Evolutionary conservation across 176 grass and related monocot species (phyloP).

Genomic region (Oryza officinalis): DNA sequence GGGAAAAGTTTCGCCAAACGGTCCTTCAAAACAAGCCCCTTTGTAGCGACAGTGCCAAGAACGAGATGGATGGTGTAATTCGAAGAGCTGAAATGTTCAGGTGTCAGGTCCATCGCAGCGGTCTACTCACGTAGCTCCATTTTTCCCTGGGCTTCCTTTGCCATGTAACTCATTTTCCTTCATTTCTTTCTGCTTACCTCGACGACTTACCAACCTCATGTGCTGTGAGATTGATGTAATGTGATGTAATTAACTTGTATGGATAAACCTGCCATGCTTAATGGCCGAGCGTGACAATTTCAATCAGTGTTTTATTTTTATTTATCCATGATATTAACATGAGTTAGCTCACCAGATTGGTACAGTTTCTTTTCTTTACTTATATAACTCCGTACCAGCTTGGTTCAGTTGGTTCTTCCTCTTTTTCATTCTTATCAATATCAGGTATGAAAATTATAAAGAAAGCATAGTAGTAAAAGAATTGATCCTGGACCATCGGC

Average conservation of each 20-base stretch:
- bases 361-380: neutral
- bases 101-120: constrained; percentile 22
- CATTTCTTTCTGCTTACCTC: neutral
- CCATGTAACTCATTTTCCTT: neutral
- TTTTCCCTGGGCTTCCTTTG: neutral
- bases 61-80: neutral
- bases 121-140: neutral
- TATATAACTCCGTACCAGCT: neutral
- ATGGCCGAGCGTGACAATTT: neutral
- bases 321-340: neutral
- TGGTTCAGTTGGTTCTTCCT: neutral
- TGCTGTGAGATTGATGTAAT: constrained; percentile 19
- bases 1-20: constrained; percentile 62
- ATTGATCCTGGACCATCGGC: neutral
- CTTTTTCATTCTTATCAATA: neutral
- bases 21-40: constrained; percentile 32
- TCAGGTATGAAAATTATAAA: neutral
- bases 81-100: neutral
- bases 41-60: constrained; percentile 26
- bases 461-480: neutral
- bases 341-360: no score
- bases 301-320: neutral
- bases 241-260: constrained; percentile 33
- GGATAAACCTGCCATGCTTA: constrained; percentile 7
- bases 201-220: neutral